These are phyloP conservation scores for Camelina sativa DNA, from an alignment of 345 rosid species.

Conservation along the genomic window DNA sequence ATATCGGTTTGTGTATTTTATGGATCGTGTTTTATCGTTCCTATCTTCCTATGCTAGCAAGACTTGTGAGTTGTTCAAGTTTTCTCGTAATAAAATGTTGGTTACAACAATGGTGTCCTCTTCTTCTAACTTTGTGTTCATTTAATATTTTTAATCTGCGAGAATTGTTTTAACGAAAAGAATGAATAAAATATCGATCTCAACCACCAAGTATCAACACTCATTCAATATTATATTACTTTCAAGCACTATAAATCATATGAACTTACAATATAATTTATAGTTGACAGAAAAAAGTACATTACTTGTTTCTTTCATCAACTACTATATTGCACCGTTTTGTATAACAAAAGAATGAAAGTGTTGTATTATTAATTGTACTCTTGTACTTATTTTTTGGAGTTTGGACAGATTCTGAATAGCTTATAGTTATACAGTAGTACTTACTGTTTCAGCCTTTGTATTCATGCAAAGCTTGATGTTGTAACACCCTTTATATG, in stretches of 20 bases:
- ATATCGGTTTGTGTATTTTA: constrained; percentile 1
- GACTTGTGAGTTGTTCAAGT: constrained; percentile 6
- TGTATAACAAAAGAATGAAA: too few species aligned
- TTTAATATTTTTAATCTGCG: background rate
- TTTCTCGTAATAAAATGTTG: constrained; percentile 7
- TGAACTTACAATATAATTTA: background rate
- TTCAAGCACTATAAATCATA: background rate
- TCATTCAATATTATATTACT: background rate
- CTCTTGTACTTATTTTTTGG: too few species aligned
- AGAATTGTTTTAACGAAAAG: background rate
- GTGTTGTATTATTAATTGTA: too few species aligned
- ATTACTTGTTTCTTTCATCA: background rate
- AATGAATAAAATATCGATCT: background rate
- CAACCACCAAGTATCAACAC: background rate
- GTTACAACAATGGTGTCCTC: background rate
- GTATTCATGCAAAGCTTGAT: too few species aligned
- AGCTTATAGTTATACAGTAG: too few species aligned
- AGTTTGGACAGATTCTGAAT: too few species aligned
- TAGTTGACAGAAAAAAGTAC: background rate
- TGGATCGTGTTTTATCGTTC: background rate
- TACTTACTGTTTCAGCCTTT: too few species aligned
- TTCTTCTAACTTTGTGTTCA: background rate
- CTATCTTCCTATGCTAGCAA: constrained; percentile 23
- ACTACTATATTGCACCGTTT: background rate
- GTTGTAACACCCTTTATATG: too few species aligned